Evolutionary conservation across 495 filamentous ascomycete genomes (phyloP).

Genomic region (Hypoxylon perforatum): DNA sequence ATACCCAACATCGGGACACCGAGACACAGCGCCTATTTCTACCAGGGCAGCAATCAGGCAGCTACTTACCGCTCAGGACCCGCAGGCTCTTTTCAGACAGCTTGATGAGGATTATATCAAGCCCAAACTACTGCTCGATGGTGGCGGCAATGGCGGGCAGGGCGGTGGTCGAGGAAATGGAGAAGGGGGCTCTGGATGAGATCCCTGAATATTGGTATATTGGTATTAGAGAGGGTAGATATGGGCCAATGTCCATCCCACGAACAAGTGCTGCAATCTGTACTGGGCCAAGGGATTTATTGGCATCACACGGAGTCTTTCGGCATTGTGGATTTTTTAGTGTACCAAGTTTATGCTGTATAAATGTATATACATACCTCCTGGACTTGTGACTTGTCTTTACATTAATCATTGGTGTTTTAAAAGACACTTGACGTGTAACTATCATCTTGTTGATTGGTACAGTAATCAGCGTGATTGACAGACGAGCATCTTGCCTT

Average conservation of each 20-base stretch:
- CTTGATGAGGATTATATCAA: slow-evolving; percentile 98
- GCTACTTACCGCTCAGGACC: slow-evolving; percentile 78
- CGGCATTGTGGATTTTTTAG: slow-evolving; percentile 13
- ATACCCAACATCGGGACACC: slow-evolving; percentile 46
- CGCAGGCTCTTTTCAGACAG: slow-evolving; percentile 90
- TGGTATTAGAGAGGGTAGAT: slow-evolving; percentile 5
- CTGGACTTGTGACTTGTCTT: background rate
- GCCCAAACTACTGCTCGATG: slow-evolving; percentile 87
- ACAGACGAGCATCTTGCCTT: no score
- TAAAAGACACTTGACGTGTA: background rate
- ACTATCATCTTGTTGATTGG: background rate
- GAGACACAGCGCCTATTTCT: slow-evolving; percentile 63
- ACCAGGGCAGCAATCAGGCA: slow-evolving; percentile 78
- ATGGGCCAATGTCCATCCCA: slow-evolving; percentile 13
- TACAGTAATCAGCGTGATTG: background rate
- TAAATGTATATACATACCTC: background rate
- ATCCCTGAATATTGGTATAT: no score
- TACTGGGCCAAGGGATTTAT: slow-evolving; percentile 17
- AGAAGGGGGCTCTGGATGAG: slow-evolving; percentile 35
- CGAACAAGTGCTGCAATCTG: slow-evolving; percentile 21
- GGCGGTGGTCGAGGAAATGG: slow-evolving; percentile 34
- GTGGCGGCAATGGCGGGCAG: slow-evolving; percentile 41
- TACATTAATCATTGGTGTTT: background rate
- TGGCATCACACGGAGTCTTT: slow-evolving; percentile 16
- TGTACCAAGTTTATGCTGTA: slow-evolving; percentile 5